Percentiles rank a stretch among this genome's conserved stretches.
Evolutionary conservation across 2,329 filamentous ascomycete species (phyloP).

Genomic region (Pseudogymnoascus sp.): DNA sequence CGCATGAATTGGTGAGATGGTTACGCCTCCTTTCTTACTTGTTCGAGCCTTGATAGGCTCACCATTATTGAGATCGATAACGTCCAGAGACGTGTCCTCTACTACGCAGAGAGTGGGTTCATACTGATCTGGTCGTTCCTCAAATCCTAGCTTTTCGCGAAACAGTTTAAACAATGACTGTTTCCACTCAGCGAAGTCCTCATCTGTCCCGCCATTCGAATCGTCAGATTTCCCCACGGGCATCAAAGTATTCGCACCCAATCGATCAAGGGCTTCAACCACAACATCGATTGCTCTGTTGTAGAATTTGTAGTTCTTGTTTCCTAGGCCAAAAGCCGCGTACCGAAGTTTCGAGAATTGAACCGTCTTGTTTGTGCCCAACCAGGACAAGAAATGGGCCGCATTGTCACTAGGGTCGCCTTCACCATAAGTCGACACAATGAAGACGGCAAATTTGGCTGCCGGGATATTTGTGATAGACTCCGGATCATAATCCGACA

Average conservation of each 20-base stretch:
- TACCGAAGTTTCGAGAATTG: conserved; percentile 15
- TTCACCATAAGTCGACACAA: conserved; percentile 22
- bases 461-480: conserved; percentile 13
- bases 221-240: conserved; percentile 18
- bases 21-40: background rate
- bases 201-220: conserved; percentile 16
- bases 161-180: conserved; percentile 14
- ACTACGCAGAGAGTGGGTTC: conserved; percentile 13
- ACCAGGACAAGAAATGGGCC: conserved; percentile 15
- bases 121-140: conserved; percentile 13
- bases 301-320: conserved; percentile 21
- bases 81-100: conserved; percentile 15
- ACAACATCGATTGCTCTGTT: conserved; percentile 19
- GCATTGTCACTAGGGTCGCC: conserved; percentile 23
- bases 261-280: conserved; percentile 10
- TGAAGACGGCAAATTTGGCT: conserved; percentile 17
- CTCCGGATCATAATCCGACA: conserved; percentile 12
- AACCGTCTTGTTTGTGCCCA: conserved; percentile 8
- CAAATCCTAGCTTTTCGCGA: background rate
- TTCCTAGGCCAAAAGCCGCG: conserved; percentile 20
- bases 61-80: conserved; percentile 17
- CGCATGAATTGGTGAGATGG: conserved; percentile 12
- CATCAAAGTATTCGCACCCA: conserved; percentile 15
- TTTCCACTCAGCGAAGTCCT: conserved; percentile 22
- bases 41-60: conserved; percentile 13